A percentile compares a stretch with the other conserved stretches of the same genome.
Evolutionary conservation across 2,329 filamentous ascomycete genomes (phyloP).

Genomic region (Colletotrichum higginsianum): DNA sequence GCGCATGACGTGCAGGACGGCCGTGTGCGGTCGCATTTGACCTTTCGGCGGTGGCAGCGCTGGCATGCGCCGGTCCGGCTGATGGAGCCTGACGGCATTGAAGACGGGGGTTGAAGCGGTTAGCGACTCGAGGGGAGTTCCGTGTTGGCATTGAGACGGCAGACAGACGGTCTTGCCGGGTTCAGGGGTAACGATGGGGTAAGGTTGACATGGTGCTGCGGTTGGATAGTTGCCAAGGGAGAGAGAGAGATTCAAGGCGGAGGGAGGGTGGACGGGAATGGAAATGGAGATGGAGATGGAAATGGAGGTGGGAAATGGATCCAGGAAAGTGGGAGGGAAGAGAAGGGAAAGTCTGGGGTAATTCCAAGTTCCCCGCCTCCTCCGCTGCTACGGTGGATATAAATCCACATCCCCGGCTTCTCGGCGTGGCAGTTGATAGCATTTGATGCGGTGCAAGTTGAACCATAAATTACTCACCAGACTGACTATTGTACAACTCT

Average conservation of each 20-base stretch:
- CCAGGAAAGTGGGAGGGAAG: background rate
- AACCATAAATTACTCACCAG: too few species aligned
- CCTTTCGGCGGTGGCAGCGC: slow-evolving; percentile 58
- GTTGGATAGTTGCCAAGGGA: background rate
- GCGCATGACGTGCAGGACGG: slow-evolving; percentile 55
- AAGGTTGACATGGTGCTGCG: background rate
- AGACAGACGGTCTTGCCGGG: background rate
- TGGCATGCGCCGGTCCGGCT: slow-evolving; percentile 52
- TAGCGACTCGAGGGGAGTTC: too few species aligned
- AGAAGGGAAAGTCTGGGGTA: slow-evolving; percentile 15
- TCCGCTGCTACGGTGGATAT: background rate
- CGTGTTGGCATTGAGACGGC: background rate
- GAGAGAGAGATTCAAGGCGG: background rate
- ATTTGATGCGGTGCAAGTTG: too few species aligned
- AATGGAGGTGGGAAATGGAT: background rate
- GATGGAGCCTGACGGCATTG: slow-evolving; percentile 25
- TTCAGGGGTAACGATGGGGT: background rate
- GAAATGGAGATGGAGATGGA: too few species aligned
- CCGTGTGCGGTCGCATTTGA: slow-evolving; percentile 56
- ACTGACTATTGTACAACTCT: background rate
- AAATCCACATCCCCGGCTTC: background rate
- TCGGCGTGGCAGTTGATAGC: background rate
- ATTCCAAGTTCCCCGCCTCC: slow-evolving; percentile 3
- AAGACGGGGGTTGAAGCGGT: too few species aligned
- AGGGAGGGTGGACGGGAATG: too few species aligned